Conservation (phyloP, 2,329 filamentous ascomycete genomes). For the Neobulgaria alba region DNA sequence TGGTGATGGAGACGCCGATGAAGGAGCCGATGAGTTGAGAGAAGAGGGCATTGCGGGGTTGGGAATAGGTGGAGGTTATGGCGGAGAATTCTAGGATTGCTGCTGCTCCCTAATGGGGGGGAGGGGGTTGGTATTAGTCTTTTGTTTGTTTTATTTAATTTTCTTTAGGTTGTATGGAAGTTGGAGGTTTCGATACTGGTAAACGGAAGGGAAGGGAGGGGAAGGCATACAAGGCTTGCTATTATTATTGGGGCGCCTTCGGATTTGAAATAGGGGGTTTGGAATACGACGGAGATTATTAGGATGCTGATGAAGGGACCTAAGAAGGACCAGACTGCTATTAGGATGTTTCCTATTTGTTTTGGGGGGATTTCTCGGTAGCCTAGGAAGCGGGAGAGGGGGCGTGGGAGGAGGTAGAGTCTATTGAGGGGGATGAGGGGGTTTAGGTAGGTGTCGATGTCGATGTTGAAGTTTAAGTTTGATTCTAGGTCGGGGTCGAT, state of each 20-base stretch:
- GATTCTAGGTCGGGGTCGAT: too few species aligned
- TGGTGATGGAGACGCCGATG: slow-evolving; percentile 52
- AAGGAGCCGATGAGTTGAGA: slow-evolving; percentile 57
- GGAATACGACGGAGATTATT: slow-evolving; percentile 49
- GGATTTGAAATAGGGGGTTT: slow-evolving; percentile 41
- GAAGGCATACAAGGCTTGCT: slow-evolving; percentile 55
- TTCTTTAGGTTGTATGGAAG: too few species aligned
- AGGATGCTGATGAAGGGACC: slow-evolving; percentile 55
- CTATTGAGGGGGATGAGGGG: slow-evolving; percentile 58
- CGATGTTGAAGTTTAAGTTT: slow-evolving; percentile 47
- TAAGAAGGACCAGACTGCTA: slow-evolving; percentile 54
- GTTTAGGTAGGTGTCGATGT: slow-evolving; percentile 72
- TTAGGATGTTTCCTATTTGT: slow-evolving; percentile 47
- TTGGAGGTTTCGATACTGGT: too few species aligned
- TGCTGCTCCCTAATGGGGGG: slow-evolving; percentile 57
- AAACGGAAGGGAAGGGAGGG: not conserved
- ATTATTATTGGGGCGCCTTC: slow-evolving; percentile 53
- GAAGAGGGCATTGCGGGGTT: slow-evolving; percentile 60
- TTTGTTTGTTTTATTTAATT: too few species aligned
- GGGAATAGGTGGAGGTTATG: slow-evolving; percentile 63
- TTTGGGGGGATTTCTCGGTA: slow-evolving; percentile 36
- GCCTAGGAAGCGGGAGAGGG: slow-evolving; percentile 61
- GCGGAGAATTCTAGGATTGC: slow-evolving; percentile 68
- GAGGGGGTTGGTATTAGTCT: slow-evolving; percentile 1
- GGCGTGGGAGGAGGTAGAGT: slow-evolving; percentile 54